Conservation (phyloP, 176 grass and related monocot genomes). For the Zea mays region Zm-B73-REFERENCE-NAM-5.0 NC_050096.1:14209001-14209500, state of each 20-base stretch:
- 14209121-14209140: conserved; percentile 64
- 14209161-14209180: conserved; percentile 85
- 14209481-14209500: conserved; percentile 78
- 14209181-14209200: conserved; percentile 89
- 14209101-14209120: conserved; percentile 60
- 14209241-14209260: conserved; percentile 27
- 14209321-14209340: conserved; percentile 73
- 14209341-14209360: conserved; percentile 61
- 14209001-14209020: conserved; percentile 90
- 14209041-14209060: not conserved
- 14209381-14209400: not conserved
- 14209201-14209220: conserved; percentile 29
- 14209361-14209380: conserved; percentile 53
- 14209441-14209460: conserved; percentile 57
- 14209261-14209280: conserved; percentile 52
- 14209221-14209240: not conserved
- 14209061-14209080: not conserved
- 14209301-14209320: conserved; percentile 76
- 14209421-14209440: not conserved
- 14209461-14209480: conserved; percentile 84
- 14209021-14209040: conserved; percentile 71
- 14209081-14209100: conserved; percentile 1
- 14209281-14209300: conserved; percentile 92
- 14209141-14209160: conserved; percentile 92
- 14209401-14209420: not conserved